Conservation (phyloP, 1,284 basidiomycete species). For the Boletus sp. region DNA sequence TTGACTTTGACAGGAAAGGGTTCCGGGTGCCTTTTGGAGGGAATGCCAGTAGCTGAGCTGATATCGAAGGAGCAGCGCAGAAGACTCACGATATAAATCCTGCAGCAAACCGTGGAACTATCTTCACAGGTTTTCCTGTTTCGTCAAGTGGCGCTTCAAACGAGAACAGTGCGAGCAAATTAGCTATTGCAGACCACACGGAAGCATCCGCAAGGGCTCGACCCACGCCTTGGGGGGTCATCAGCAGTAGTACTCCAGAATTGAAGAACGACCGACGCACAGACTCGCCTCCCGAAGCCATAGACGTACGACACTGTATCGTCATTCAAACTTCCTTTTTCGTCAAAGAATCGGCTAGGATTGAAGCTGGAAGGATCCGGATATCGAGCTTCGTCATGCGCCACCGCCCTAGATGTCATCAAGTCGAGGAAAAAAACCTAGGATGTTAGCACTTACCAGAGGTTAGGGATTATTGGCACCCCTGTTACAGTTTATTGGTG, state of each 20-base stretch:
- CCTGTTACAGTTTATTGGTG: constrained; percentile 2
- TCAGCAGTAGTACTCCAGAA: neutral
- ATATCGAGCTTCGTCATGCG: constrained; percentile 20
- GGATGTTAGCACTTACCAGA: constrained; percentile 11
- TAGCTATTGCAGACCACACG: constrained; percentile 11
- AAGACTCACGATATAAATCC: constrained; percentile 16
- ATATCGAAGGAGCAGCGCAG: neutral
- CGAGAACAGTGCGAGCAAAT: constrained; percentile 14
- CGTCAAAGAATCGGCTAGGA: constrained; percentile 16
- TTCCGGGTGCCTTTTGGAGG: neutral
- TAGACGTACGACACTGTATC: constrained; percentile 21
- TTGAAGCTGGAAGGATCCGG: constrained; percentile 14
- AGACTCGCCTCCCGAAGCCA: constrained; percentile 13
- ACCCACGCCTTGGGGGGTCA: constrained; percentile 10
- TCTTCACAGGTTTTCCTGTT: constrained; percentile 3
- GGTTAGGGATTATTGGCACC: constrained; percentile 9
- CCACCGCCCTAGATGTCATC: constrained; percentile 16
- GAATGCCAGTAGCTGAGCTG: neutral
- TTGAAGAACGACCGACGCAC: constrained; percentile 14
- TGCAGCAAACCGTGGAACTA: constrained; percentile 5
- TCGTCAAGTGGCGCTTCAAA: constrained; percentile 16
- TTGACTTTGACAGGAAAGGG: constrained; percentile 6
- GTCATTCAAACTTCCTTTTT: constrained; percentile 13
- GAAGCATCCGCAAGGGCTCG: constrained; percentile 10
- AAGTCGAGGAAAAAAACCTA: neutral